Evolutionary conservation across 352 stramenopile genomes (phyloP), one percentile per base, ranked within the genome.

Genomic region (Aphanomyces invadans): DNA sequence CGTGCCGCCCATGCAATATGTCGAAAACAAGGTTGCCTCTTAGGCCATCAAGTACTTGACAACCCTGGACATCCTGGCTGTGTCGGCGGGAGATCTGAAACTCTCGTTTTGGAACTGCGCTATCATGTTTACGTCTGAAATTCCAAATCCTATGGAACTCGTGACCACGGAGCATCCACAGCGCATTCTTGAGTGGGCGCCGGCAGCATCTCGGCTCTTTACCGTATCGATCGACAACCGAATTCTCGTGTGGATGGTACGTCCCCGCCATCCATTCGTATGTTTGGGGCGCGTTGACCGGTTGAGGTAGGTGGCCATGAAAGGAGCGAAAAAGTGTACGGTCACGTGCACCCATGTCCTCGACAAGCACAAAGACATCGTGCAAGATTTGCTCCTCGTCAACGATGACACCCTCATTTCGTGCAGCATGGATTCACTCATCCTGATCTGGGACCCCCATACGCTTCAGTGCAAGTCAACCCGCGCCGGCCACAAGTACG

Each of bases 341-440:
- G 42, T 31, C 21, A 2, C 21, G 21, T 49, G 49, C 45, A 67
- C 46, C 26, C 12, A 29, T 17, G 28, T 67, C 1, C 70, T 92
- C 19, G 86, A 87, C 49, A 77, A 82, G 38, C 83, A 92, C 71
- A 80, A 72, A 0, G 83, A 92, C 49, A 56, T 92, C 29, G 71
- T 90, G 1, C 83, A 92, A 65, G 81, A 90, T 52, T 59, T 92
- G 38, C 60, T 92, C 25, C 38, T 90, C 52, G 77, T 92, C 55
- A 92, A 92, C 59, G 31, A 71, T 7, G 83, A 90, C 44, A 87
- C 72, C 0, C 63, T 92, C 1, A 38, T 92, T 2, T 88, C 80
- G 1, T 92, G 83, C 33, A 79, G 80, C 21, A 92, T 92, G 83
- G 83, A 92, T 62, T 80, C 71, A 36, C 74, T 85, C 52, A 90